Percentiles rank a stretch among this genome's conserved stretches.
These are phyloP conservation scores for Umbelopsis sp. DNA, from an alignment of 192 early-diverging fungal species.

Conservation along the genomic window DNA sequence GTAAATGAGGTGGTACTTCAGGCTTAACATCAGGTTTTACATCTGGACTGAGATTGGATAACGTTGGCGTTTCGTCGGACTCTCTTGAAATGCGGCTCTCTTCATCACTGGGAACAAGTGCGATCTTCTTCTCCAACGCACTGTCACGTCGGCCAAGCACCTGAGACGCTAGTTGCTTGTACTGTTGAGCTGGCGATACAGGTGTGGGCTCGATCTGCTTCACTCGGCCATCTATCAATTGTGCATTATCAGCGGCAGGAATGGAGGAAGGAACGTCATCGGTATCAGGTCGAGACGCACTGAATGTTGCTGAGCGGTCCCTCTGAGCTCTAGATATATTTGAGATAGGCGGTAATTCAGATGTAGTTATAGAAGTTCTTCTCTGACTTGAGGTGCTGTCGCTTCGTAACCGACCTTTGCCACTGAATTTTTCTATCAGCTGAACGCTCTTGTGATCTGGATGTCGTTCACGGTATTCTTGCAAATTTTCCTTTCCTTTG, in stretches of 20 bases:
- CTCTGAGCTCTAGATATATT: neutral
- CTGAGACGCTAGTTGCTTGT: neutral
- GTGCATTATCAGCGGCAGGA: neutral
- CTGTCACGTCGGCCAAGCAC: neutral
- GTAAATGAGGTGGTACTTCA: too few relatives aligned
- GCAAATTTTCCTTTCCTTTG: neutral
- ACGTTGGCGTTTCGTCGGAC: too few relatives aligned
- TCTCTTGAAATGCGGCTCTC: too few relatives aligned
- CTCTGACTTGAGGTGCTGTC: neutral
- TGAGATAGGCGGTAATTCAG: neutral
- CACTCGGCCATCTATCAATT: neutral
- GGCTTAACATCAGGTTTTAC: neutral
- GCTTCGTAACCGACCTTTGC: neutral
- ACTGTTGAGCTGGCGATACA: neutral
- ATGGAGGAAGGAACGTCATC: neutral
- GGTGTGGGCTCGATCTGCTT: neutral
- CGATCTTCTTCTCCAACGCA: neutral
- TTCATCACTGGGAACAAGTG: neutral
- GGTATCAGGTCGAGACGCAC: neutral
- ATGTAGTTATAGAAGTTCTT: neutral
- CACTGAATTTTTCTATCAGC: neutral
- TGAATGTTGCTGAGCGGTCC: neutral
- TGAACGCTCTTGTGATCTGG: neutral
- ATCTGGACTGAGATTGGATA: too few relatives aligned
- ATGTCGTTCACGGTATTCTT: constrained; percentile 5